Conservation (phyloP, 1,284 basidiomycete species). For the Moesziomyces sp. region DNA sequence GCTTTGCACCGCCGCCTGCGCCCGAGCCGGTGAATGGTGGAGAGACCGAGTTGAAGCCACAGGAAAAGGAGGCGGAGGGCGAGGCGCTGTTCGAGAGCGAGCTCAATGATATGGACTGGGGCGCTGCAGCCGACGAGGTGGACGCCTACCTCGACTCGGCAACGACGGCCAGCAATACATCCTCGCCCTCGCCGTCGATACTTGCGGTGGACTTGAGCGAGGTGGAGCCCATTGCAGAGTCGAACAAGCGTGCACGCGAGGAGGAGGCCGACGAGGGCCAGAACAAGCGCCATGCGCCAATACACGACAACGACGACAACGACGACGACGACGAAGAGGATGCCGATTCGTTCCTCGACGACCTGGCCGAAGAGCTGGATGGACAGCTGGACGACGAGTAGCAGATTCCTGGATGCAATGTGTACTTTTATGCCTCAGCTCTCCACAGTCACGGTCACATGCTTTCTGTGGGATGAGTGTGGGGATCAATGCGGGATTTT, state of each 20-base stretch:
- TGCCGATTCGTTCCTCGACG: slow-evolving; percentile 58
- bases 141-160: slow-evolving; percentile 76
- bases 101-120: slow-evolving; percentile 72
- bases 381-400: slow-evolving; percentile 52
- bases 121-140: slow-evolving; percentile 84
- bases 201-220: slow-evolving; percentile 35
- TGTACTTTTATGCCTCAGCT: slow-evolving; percentile 15
- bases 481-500: too few relatives aligned
- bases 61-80: slow-evolving; percentile 6
- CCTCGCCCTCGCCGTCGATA: slow-evolving; percentile 28
- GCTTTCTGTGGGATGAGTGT: too few relatives aligned
- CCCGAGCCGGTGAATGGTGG: background rate
- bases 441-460: too few relatives aligned
- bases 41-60: background rate
- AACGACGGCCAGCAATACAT: slow-evolving; percentile 43
- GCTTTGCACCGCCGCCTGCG: background rate
- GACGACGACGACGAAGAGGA: slow-evolving; percentile 33
- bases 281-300: background rate
- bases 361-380: slow-evolving; percentile 59
- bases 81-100: slow-evolving; percentile 38
- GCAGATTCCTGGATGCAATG: background rate
- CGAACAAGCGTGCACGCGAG: slow-evolving; percentile 32
- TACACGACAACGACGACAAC: slow-evolving; percentile 1
- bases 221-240: background rate
- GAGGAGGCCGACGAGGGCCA: slow-evolving; percentile 22